Percentiles rank a stretch among this genome's conserved stretches.
phyloP scores from a whole-genome alignment of 1,284 basidiomycete genomes.

The Mycena sp. region DNA sequence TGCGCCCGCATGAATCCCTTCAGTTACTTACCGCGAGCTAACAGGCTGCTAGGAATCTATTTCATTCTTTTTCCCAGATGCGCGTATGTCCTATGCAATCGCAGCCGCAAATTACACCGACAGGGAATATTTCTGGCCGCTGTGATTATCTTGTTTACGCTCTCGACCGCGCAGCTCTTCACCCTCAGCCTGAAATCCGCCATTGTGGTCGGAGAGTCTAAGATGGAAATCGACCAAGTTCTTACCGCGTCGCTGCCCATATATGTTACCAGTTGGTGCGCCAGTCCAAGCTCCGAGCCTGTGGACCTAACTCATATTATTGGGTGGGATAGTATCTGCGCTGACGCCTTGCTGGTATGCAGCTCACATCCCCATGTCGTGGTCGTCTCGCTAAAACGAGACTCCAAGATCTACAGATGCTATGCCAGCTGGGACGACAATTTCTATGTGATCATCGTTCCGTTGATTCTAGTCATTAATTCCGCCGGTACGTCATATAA shows the following conservation, averaged over 20 bases:
- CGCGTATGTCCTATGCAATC: constrained; percentile 8
- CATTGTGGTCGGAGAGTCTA: not conserved
- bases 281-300: too few species aligned
- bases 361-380: not conserved
- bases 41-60: constrained; percentile 2
- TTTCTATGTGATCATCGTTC: not conserved
- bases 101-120: constrained; percentile 3
- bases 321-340: constrained; percentile 14
- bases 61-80: constrained; percentile 7
- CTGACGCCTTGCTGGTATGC: constrained; percentile 15
- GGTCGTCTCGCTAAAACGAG: too few species aligned
- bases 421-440: constrained; percentile 17
- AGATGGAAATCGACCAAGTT: not conserved
- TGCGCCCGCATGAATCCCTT: not conserved
- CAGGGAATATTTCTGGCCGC: constrained; percentile 10
- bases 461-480: not conserved
- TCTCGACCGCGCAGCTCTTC: constrained; percentile 12
- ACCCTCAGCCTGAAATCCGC: constrained; percentile 9
- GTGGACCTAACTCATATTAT: too few species aligned
- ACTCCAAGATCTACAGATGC: constrained; percentile 15
- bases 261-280: constrained; percentile 17
- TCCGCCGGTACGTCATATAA: not conserved
- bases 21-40: not conserved
- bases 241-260: constrained; percentile 8
- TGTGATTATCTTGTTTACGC: not conserved